Evolutionary conservation across 2,329 filamentous ascomycete species (phyloP), one percentile per base, ranked within the genome.

Genomic region (Aspergillus sp.): DNA sequence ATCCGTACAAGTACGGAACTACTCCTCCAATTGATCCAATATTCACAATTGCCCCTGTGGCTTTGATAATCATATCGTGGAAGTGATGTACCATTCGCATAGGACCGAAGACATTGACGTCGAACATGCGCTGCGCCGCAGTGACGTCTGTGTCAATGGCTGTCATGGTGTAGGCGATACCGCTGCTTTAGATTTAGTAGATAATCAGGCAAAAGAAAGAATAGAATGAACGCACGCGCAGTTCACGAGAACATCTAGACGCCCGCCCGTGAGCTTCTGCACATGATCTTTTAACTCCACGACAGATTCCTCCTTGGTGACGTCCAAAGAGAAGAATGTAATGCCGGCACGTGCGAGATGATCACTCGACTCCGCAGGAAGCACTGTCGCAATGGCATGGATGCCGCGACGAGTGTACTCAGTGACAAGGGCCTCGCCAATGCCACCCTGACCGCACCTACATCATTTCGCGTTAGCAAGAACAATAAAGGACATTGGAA

Each of bases 371-470:
- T 20, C 44, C 45, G 1, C 20, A 10, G 2, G 49, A 45, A 4
- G 74, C 1, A 76, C 72, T 0, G 75, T 77, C 2, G 77, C 78
- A 38, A 80, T 64, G 49, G 78, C 77, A 39, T 39, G 10, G 10
- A 30, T 30, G 9, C 25, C 25, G 10, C 25, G 25, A 30, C 25
- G 25, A 45, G 12, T 25, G 27, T 42, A 44, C 32, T 46, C 27
- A 2, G 10, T 25, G 12, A 44, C 44, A 6, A 46, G 48, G 32
- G 44, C 48, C 15, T 49, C 38, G 7, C 48, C 44, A 27, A 49
- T 49, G 3, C 47, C 47, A 13, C 47, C 47, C 3, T 38, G 35
- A 9, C 43, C 43, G 15, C 43, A 45, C 5, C 47, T 49, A 23
- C 9, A n/a, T 17, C 5, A 35, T 17, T 35, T 35, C 13, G 13